Conservation (phyloP, 2,329 filamentous ascomycete species). For the Xylariaceae sp. region DNA sequence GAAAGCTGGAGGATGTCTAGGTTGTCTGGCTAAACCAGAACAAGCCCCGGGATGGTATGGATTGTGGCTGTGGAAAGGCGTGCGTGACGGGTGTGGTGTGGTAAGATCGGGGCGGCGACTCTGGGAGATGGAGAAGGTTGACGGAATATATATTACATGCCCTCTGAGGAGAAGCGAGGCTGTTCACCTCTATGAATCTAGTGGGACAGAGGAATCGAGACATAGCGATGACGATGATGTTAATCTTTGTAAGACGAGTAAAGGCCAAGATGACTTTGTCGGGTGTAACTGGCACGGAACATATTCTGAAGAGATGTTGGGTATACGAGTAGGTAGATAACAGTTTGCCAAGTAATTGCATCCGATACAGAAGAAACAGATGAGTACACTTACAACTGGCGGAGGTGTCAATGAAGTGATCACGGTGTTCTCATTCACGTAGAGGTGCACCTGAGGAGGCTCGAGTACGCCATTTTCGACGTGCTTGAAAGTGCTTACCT, state of each 20-base stretch:
- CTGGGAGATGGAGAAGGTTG: no score
- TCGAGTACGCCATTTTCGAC: neutral
- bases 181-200: no score
- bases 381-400: neutral
- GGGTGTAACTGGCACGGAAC: neutral
- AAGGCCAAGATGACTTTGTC: neutral
- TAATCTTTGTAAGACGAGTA: no score
- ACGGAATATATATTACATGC: no score
- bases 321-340: neutral
- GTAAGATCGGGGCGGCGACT: neutral
- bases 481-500: neutral
- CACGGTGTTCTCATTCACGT: neutral
- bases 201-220: no score
- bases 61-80: constrained; percentile 6
- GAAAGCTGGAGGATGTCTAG: neutral
- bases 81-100: neutral
- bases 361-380: neutral
- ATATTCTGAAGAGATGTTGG: neutral
- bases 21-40: neutral
- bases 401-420: neutral
- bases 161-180: no score
- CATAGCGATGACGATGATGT: no score
- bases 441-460: neutral
- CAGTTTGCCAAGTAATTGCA: neutral
- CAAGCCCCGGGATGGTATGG: neutral